Evolutionary conservation across 495 filamentous ascomycete species (phyloP).

Genomic region (Penicillium egyptiacum): DNA sequence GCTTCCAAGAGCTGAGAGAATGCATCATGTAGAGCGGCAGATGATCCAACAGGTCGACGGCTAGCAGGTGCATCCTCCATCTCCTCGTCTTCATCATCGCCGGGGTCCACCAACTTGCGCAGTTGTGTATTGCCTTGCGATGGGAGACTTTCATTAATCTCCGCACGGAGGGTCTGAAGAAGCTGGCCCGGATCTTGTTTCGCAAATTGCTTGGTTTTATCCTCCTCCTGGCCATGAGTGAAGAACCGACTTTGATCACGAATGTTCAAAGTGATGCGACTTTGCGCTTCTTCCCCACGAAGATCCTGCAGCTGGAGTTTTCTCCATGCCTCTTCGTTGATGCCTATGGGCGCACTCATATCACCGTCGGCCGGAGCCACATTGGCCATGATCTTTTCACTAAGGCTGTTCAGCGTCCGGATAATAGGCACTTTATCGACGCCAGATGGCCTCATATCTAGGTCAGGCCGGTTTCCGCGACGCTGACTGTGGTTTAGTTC

Average conservation of each 20-base stretch:
- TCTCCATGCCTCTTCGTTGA: conserved; percentile 74
- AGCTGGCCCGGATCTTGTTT: conserved; percentile 68
- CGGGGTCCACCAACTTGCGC: conserved; percentile 54
- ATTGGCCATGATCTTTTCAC: conserved; percentile 85
- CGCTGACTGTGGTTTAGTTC: conserved; percentile 81
- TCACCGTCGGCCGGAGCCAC: conserved; percentile 75
- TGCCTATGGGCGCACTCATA: conserved; percentile 58
- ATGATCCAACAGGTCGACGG: conserved; percentile 37
- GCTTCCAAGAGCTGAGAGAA: conserved; percentile 46
- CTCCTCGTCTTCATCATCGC: conserved; percentile 55
- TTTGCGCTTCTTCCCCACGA: conserved; percentile 66
- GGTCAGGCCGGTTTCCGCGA: conserved; percentile 79
- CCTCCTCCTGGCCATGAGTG: conserved; percentile 56
- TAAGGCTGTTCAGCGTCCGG: conserved; percentile 78
- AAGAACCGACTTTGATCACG: conserved; percentile 83
- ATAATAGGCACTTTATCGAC: conserved; percentile 75
- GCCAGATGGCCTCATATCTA: conserved; percentile 75
- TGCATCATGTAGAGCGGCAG: conserved; percentile 36
- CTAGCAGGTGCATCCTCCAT: conserved; percentile 48
- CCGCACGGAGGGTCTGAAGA: conserved; percentile 59
- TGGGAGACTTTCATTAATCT: conserved; percentile 51
- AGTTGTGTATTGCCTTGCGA: conserved; percentile 58
- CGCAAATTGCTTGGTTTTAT: conserved; percentile 58
- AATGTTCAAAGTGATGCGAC: conserved; percentile 79
- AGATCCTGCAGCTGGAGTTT: conserved; percentile 81